Evolutionary conservation across 2,329 filamentous ascomycete species (phyloP), one percentile per base, ranked within the genome.

Genomic region (Dichotomopilus funicola): DNA sequence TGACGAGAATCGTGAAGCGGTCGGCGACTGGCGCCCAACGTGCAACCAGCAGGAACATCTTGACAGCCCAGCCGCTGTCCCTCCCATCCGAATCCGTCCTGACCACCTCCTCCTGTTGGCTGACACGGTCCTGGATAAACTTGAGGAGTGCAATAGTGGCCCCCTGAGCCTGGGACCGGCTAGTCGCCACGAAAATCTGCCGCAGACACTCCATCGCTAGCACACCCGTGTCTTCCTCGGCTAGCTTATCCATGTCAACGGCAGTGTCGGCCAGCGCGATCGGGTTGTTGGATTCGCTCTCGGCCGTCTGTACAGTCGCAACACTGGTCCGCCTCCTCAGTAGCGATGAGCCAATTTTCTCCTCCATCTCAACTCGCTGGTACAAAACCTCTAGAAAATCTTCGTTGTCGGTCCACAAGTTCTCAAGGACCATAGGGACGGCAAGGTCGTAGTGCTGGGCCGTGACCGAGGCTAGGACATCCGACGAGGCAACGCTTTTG

Each of bases 21-120:
- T 96, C 90, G 69, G 97, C 92, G 1, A 97, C 91, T 0, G 94
- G 91, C 0, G 91, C 87, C 91, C 91, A 97, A 56, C 84, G 82
- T 12, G 90, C 85, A 52, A 92, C 80, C 59, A 91, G 80, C 64
- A 87, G 83, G 68, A 95, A 89, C 50, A 97, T 78, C 55, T 85
- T 86, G 33, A 90, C 87, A 1, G 90, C 86, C 92, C 92, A 97
- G 49, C 82, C 87, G 45, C 75, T 73, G 63, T 80, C 78, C 44
- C 71, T 70, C 43, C 74, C 71, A 8, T 71, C 68, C 10, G 71
- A 64, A 54, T 78, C 69, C 31, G 72, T 69, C 41, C 70, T 79
- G 52, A 95, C 70, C 1, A 82, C 75, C 7, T 66, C 67, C 62
- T 80, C 77, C 58, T 75, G 73, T 63, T 79, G 76, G 57, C 71